Conservation (phyloP, 1,284 basidiomycete species). For the Grifola frondosa region DNA sequence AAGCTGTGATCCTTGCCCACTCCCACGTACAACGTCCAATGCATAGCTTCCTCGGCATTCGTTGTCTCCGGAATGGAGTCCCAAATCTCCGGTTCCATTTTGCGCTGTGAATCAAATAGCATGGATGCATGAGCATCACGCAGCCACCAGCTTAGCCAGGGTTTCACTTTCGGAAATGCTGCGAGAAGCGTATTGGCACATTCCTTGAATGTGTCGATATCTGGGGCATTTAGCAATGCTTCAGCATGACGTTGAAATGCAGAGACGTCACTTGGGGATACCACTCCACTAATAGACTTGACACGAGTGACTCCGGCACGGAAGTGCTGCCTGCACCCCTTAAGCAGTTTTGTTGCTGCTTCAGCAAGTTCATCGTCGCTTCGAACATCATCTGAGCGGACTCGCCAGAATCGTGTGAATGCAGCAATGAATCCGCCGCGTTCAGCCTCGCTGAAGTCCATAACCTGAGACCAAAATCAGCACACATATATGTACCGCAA, state of each 20-base stretch:
- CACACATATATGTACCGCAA: too few species aligned
- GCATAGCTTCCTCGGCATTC: slow-evolving; percentile 35
- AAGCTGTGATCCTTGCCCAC: slow-evolving; percentile 21
- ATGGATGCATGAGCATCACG: slow-evolving; percentile 24
- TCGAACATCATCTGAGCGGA: slow-evolving; percentile 6
- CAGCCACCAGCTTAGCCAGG: too few species aligned
- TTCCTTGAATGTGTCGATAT: background rate
- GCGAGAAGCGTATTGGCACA: background rate
- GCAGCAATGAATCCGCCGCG: slow-evolving; percentile 26
- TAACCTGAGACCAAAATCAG: too few species aligned
- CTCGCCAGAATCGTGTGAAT: slow-evolving; percentile 28
- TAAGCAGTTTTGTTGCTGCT: slow-evolving; percentile 20
- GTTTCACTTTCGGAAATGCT: background rate
- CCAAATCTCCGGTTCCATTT: slow-evolving; percentile 20
- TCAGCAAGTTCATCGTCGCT: slow-evolving; percentile 7
- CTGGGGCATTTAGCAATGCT: too few species aligned
- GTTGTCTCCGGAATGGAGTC: slow-evolving; percentile 29
- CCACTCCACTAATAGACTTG: slow-evolving; percentile 15
- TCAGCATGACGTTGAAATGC: too few species aligned
- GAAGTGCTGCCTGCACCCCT: slow-evolving; percentile 33
- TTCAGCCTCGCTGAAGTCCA: slow-evolving; percentile 34
- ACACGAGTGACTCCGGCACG: slow-evolving; percentile 24
- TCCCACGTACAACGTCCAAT: slow-evolving; percentile 28
- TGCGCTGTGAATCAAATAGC: slow-evolving; percentile 26
- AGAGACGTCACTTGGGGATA: background rate